phyloP scores from a whole-genome alignment of 192 early-diverging fungal genomes.

The Coemansia sp. region DNA sequence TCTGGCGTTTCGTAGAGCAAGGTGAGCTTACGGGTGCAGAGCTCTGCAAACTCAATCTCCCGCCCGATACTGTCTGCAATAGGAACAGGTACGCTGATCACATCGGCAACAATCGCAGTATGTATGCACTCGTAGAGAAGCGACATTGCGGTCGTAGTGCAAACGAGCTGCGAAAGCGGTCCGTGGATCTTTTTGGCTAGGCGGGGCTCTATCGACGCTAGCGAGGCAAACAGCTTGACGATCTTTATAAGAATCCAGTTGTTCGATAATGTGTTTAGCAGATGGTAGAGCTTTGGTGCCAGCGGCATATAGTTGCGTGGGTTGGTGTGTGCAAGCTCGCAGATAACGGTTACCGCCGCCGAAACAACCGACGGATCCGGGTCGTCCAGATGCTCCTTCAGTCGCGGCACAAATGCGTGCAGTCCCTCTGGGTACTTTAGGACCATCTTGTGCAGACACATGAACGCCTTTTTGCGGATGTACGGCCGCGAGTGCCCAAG shows the following conservation, averaged over 20 bases:
- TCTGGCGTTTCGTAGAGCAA: constrained; percentile 83
- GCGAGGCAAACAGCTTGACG: constrained; percentile 92
- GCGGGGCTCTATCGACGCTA: constrained; percentile 92
- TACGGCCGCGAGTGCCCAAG: constrained; percentile 91
- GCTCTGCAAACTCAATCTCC: constrained; percentile 63
- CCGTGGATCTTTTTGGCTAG: constrained; percentile 85
- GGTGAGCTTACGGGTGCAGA: constrained; percentile 81
- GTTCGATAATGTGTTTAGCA: constrained; percentile 86
- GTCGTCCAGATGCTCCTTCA: constrained; percentile 89
- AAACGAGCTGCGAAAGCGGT: constrained; percentile 81
- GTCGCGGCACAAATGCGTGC: constrained; percentile 71
- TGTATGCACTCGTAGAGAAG: constrained; percentile 97
- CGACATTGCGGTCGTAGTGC: constrained; percentile 91
- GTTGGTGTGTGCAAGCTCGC: constrained; percentile 91
- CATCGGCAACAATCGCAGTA: constrained; percentile 85
- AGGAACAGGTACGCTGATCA: constrained; percentile 65
- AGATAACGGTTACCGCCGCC: constrained; percentile 92
- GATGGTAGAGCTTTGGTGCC: constrained; percentile 90
- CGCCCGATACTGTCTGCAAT: constrained; percentile 49
- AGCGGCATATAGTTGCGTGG: constrained; percentile 92
- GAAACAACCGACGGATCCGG: constrained; percentile 91
- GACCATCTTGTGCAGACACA: constrained; percentile 87
- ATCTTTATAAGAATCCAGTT: constrained; percentile 99
- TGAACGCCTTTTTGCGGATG: constrained; percentile 87
- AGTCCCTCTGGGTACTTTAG: constrained; percentile 89